Evolutionary conservation across 371 early-diverging fungal species (phyloP).

Genomic region (Saksenaea oblongispora): DNA sequence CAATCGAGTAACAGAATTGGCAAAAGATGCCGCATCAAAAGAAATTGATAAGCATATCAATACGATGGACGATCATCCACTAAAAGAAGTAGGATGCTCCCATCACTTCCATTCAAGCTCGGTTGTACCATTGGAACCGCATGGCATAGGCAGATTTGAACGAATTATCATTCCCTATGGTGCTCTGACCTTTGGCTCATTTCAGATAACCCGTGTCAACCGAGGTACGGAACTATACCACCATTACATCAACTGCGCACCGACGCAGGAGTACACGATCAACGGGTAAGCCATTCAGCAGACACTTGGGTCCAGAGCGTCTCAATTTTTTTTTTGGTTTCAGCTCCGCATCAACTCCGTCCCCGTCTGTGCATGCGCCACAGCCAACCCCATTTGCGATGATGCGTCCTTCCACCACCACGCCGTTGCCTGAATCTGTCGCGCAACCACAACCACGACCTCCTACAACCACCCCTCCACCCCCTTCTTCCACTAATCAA

Average conservation of each 20-base stretch:
- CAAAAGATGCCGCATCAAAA: constrained; percentile 3
- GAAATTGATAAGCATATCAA: background rate
- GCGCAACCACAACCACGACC: background rate
- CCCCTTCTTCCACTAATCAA: background rate
- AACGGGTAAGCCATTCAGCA: background rate
- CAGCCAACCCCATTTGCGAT: background rate
- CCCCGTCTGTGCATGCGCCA: constrained; percentile 4
- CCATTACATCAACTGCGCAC: constrained; percentile 13
- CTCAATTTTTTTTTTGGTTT: background rate
- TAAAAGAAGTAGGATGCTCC: constrained; percentile 15
- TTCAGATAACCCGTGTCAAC: constrained; percentile 21
- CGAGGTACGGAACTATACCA: constrained; percentile 7
- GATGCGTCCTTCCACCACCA: background rate
- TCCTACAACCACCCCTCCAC: background rate
- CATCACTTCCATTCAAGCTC: constrained; percentile 32
- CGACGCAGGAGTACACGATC: constrained; percentile 1
- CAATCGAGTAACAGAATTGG: background rate
- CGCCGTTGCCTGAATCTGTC: background rate
- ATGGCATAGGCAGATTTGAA: constrained; percentile 25
- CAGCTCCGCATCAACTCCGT: background rate
- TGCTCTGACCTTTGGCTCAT: constrained; percentile 29
- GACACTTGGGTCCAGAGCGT: background rate
- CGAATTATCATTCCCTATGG: constrained; percentile 43
- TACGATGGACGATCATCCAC: background rate
- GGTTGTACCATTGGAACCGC: constrained; percentile 12